These are phyloP conservation scores for Cytospora piceae DNA, from an alignment of 2,329 filamentous ascomycete species.

Conservation along the genomic window DNA sequence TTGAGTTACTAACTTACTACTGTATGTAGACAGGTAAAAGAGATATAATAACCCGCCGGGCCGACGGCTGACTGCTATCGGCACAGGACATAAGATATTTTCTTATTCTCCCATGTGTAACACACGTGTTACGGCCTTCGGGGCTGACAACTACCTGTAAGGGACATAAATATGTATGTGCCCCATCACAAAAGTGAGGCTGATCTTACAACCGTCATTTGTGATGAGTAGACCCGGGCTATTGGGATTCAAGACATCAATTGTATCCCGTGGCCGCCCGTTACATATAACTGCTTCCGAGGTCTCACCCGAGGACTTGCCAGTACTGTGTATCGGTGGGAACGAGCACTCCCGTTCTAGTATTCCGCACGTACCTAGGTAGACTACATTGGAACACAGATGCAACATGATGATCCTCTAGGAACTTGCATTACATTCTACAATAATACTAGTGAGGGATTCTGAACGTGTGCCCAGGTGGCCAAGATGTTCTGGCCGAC, in stretches of 20 bases:
- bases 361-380: too few species aligned
- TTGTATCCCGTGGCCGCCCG: not conserved
- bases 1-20: too few species aligned
- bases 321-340: not conserved
- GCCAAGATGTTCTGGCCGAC: not conserved
- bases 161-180: not conserved
- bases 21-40: not conserved
- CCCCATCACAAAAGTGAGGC: slow-evolving; percentile 10
- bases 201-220: not conserved
- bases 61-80: too few species aligned
- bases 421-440: too few species aligned
- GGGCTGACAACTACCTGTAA: not conserved
- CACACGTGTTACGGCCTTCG: not conserved
- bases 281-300: slow-evolving; percentile 1
- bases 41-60: too few species aligned
- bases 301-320: not conserved
- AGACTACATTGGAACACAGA: not conserved
- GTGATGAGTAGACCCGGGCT: slow-evolving; percentile 4
- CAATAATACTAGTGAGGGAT: not conserved
- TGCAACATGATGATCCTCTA: slow-evolving; percentile 4
- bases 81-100: not conserved
- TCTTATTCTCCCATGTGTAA: not conserved
- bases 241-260: slow-evolving; percentile 6
- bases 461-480: not conserved
- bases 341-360: not conserved